Evolutionary conservation across 352 stramenopile species (phyloP), one percentile per base, ranked within the genome.

Genomic region (Globisporangium perplexum): DNA sequence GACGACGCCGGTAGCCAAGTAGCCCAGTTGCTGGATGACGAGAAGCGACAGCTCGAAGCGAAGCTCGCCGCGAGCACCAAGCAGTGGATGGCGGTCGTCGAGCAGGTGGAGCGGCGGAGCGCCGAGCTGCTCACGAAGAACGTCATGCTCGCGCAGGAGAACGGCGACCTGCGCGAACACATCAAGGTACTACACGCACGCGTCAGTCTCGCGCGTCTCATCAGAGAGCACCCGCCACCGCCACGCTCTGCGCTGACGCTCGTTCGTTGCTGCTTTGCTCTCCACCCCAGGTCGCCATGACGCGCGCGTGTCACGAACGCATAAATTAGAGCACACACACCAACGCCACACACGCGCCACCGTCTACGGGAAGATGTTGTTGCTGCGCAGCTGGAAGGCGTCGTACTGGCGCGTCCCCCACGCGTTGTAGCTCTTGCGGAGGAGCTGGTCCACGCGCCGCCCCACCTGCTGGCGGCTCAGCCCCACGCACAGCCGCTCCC

Each of bases 391-490:
- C 61, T 96, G 88, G 68, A 94, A 96, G 41, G 79, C 77, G 59
- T 96, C 88, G 61, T 96, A 96, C 56, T 96, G 80, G n/a, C 82
- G 69, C 50, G 86, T 95, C 1, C 85, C 85, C 77, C 87, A 95
- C 3, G 80, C 73, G 53, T 94, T 92, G 70, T 90, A 96, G 65
- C 82, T 93, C 60, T 95, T 91, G 17, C 77, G 78, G 30, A 96
- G 77, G 57, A 96, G 57, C 1, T 93, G 66, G 24, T 93, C 71
- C 18, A 92, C 89, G 28, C 87, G 81, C 28, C 77, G 72, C 7
- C 72, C 74, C 18, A 90, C 71, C 38, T 92, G 72, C 47, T 64
- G 71, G 33, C 72, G 75, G 10, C 72, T 83, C n/a, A 92, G 55
- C 0, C 82, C 79, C 1, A 90, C 72, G 36, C 80, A 90, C 24